Evolutionary conservation across 331 rosid species (phyloP).

Genomic region (Pyrus hybrid): DNA sequence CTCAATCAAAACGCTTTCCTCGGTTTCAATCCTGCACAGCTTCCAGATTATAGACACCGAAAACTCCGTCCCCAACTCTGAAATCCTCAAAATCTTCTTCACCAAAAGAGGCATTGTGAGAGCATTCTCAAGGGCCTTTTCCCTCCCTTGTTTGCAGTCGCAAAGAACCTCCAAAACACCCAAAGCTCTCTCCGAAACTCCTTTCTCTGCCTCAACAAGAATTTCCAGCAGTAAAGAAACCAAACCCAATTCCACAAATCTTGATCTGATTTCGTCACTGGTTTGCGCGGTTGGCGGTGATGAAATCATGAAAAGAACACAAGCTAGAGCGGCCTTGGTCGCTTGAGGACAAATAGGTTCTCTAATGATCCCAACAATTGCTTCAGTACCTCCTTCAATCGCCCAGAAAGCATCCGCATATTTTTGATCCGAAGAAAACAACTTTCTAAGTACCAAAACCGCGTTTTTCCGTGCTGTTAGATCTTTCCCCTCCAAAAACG

Average conservation of each 20-base stretch:
- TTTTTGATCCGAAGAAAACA: slow-evolving; percentile 20
- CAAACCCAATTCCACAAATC: slow-evolving; percentile 59
- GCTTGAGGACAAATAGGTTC: slow-evolving; percentile 38
- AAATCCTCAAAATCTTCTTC: slow-evolving; percentile 67
- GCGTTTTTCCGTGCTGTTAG: slow-evolving; percentile 49
- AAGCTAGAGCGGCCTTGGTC: slow-evolving; percentile 57
- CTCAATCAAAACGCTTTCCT: slow-evolving; percentile 34
- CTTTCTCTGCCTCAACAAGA: slow-evolving; percentile 59
- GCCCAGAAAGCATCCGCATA: slow-evolving; percentile 23
- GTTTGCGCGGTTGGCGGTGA: not conserved
- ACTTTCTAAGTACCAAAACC: slow-evolving; percentile 46
- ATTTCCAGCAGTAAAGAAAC: slow-evolving; percentile 47
- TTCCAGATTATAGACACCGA: slow-evolving; percentile 66
- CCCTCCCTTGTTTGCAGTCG: slow-evolving; percentile 45
- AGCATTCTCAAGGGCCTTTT: slow-evolving; percentile 46
- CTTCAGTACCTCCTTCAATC: slow-evolving; percentile 49
- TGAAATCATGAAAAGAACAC: slow-evolving; percentile 42
- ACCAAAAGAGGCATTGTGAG: slow-evolving; percentile 63
- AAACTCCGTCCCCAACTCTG: slow-evolving; percentile 46
- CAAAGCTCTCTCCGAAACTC: slow-evolving; percentile 55
- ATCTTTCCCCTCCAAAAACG: slow-evolving; percentile 42
- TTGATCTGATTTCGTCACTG: slow-evolving; percentile 12
- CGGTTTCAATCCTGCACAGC: slow-evolving; percentile 36
- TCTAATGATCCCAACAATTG: slow-evolving; percentile 40
- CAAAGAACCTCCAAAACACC: slow-evolving; percentile 54